A percentile compares a stretch with the other conserved stretches of the same genome.
phyloP scores from a whole-genome alignment of 2,329 filamentous ascomycete species.

The Colletotrichum tamarilloi region DNA sequence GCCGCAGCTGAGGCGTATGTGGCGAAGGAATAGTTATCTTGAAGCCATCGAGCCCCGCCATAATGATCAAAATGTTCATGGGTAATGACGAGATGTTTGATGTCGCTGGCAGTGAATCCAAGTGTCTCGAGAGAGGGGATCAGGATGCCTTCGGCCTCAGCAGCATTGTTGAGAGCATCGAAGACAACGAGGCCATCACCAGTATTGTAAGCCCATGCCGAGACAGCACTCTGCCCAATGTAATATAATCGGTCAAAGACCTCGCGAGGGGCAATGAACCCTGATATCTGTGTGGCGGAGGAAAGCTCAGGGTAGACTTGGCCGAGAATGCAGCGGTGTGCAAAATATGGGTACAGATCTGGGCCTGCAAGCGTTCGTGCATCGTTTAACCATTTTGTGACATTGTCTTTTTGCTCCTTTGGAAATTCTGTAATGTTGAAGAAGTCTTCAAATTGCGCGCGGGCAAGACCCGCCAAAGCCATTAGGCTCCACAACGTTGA shows the following conservation, averaged over 20 bases:
- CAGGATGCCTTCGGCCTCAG: constrained; percentile 23
- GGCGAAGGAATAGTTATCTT: constrained; percentile 37
- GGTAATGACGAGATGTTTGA: constrained; percentile 44
- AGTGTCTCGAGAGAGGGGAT: constrained; percentile 29
- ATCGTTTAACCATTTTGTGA: constrained; percentile 14
- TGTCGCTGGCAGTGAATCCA: constrained; percentile 38
- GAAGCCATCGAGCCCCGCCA: constrained; percentile 40
- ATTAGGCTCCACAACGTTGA: neutral
- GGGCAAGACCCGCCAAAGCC: neutral
- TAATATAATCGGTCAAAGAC: constrained; percentile 41
- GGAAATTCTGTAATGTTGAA: constrained; percentile 23
- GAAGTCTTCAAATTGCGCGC: constrained; percentile 1
- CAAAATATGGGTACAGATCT: constrained; percentile 20
- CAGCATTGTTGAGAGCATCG: constrained; percentile 13
- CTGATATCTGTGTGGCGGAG: constrained; percentile 14
- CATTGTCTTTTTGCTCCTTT: constrained; percentile 27
- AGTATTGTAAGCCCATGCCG: constrained; percentile 42
- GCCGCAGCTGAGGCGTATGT: constrained; percentile 36
- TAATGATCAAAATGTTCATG: constrained; percentile 45
- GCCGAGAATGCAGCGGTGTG: constrained; percentile 23
- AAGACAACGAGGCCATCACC: constrained; percentile 39
- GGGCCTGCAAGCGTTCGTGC: constrained; percentile 1
- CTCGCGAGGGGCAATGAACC: constrained; percentile 36
- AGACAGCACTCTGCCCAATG: constrained; percentile 39
- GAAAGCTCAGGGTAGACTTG: constrained; percentile 22